Evolutionary conservation across 345 rosid species (phyloP), one percentile per base, ranked within the genome.

Genomic region (Linum usitatissimum): DNA sequence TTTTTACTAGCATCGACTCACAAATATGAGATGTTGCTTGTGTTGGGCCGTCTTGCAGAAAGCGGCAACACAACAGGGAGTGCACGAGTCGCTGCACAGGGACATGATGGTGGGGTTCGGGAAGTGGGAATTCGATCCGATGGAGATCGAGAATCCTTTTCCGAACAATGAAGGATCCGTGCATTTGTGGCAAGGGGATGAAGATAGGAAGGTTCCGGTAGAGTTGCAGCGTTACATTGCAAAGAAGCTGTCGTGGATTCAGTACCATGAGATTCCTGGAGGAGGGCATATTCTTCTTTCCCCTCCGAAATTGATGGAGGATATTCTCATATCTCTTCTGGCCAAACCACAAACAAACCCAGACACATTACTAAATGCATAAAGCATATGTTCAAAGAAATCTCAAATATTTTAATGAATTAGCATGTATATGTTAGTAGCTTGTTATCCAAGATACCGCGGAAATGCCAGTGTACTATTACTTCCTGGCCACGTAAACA

Each of bases 271-370:
- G 74, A 81, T 92, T 38, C 79, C 84, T 51, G 84, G 77, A 36
- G 98, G 98, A 20, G 98, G 98, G 7, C 98, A 92, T 70, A 65
- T 92, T 67, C 80, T 89, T 30, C 84, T 92, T 55, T 93, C 86
- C 62, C 83, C 89, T 59, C 74, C 61, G 3, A 95, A 90, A 0
- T 57, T 88, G 1, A 77, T 92, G 34, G 95, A 89, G 42, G 74
- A 85, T 38, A 81, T 92, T 55, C 60, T 86, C 65, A 81, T 73
- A 63, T 73, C 95, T 1, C 82, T 89, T 70, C 70, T 92, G 71
- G 68, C 82, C 38, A 34, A 34, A 34, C 8, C 38, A 34, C 38
- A 34, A 34, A 34, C 38, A 34, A 34, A 34, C 4, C 38, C 38
- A 34, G 38, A 34, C 38, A 34, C 38, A 7, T 34, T 7, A 34